A percentile compares a stretch with the other conserved stretches of the same genome.
Conservation (phyloP, 2,329 filamentous ascomycete genomes). For the Verticillium dahliae region DNA sequence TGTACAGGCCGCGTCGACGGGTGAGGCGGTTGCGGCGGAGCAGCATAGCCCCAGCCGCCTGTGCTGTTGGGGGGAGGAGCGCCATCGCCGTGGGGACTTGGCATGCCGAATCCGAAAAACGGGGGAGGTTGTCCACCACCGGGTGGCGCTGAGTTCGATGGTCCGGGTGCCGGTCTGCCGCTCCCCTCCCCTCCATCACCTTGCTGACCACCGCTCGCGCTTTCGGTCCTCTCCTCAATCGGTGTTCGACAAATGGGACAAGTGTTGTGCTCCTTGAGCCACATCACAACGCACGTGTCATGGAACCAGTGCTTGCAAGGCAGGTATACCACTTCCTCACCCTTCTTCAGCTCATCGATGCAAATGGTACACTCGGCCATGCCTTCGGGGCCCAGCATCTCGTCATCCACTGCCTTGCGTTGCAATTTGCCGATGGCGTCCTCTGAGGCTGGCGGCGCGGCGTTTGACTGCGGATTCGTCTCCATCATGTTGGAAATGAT, state of each 20-base stretch:
- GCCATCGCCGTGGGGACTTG: conserved; percentile 2
- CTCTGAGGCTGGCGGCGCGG: conserved; percentile 73
- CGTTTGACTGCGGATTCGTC: conserved; percentile 66
- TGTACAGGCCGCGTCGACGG: background rate
- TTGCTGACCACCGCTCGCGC: conserved; percentile 3
- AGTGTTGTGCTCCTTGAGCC: conserved; percentile 87
- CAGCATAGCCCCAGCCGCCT: background rate
- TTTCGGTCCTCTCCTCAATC: conserved; percentile 32
- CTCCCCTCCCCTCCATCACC: conserved; percentile 3
- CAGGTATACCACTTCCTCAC: conserved; percentile 67
- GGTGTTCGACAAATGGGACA: conserved; percentile 73
- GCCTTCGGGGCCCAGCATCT: conserved; percentile 59
- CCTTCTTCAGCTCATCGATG: conserved; percentile 74
- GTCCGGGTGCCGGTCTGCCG: conserved; percentile 5
- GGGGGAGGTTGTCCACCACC: conserved; percentile 9
- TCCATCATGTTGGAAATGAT: conserved; percentile 89
- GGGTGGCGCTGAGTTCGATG: conserved; percentile 3
- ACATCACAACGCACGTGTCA: conserved; percentile 70
- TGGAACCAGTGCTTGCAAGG: conserved; percentile 96
- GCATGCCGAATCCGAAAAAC: conserved; percentile 6
- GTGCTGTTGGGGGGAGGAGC: background rate
- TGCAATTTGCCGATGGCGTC: conserved; percentile 68
- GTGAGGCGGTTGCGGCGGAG: background rate
- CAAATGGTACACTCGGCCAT: conserved; percentile 91
- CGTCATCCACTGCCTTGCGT: conserved; percentile 60